A percentile compares a stretch with the other conserved stretches of the same genome.
Conservation (phyloP, 768 basidiomycete species). For the Filobasidium wieringae region DNA sequence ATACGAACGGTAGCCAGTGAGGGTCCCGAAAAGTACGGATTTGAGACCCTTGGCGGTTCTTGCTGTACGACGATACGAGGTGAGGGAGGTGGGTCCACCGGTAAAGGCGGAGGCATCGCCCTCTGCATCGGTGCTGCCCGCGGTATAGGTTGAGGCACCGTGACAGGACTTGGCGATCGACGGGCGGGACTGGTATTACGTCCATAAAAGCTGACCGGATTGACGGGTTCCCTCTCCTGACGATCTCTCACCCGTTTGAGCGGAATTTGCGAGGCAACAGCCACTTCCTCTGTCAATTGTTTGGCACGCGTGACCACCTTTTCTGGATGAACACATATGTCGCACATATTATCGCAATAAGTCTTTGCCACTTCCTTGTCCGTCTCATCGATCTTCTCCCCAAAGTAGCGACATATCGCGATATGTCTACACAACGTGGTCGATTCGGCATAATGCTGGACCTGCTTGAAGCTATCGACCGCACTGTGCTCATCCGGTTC, state of each 20-base stretch:
- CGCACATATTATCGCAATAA: slow-evolving; percentile 38
- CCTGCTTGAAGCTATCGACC: slow-evolving; percentile 31
- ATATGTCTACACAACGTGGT: slow-evolving; percentile 33
- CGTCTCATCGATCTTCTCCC: slow-evolving; percentile 34
- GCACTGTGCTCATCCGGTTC: slow-evolving; percentile 18
- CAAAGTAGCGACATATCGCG: slow-evolving; percentile 38
- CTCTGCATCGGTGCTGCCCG: no score
- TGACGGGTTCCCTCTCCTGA: neutral
- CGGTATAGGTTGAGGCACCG: no score
- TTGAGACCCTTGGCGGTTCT: neutral
- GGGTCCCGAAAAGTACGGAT: neutral
- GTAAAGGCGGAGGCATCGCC: neutral
- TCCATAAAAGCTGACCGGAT: slow-evolving; percentile 9
- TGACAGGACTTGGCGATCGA: neutral
- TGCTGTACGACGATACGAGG: no score
- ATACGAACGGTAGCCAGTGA: neutral
- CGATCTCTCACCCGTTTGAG: slow-evolving; percentile 4
- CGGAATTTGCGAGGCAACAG: slow-evolving; percentile 13
- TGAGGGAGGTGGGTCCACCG: no score
- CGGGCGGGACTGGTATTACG: neutral
- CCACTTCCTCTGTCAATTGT: slow-evolving; percentile 8
- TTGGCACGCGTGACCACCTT: slow-evolving; percentile 14
- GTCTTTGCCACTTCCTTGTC: slow-evolving; percentile 20
- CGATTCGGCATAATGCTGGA: slow-evolving; percentile 33
- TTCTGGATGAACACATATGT: slow-evolving; percentile 24